Conservation (phyloP, 768 basidiomycete species). For the Termitomyces sp. region DNA sequence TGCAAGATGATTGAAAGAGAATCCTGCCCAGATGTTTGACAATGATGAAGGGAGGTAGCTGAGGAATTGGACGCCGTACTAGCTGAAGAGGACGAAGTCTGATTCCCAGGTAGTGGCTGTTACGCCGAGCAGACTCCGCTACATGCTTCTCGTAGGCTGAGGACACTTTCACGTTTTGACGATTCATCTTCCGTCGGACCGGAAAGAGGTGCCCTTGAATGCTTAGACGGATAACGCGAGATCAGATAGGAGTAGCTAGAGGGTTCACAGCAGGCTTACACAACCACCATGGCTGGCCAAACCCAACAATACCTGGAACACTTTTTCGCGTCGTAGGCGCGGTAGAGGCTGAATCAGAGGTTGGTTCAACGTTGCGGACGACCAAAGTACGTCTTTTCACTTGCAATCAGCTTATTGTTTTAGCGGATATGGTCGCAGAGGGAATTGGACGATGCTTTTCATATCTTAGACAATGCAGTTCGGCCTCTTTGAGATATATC, state of each 20-base stretch:
- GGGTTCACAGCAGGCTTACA: not conserved
- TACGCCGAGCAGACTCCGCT: too few relatives aligned
- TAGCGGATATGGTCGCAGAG: slow-evolving; percentile 38
- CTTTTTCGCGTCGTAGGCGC: not conserved
- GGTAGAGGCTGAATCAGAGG: not conserved
- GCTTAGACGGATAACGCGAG: too few relatives aligned
- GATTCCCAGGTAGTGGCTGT: too few relatives aligned
- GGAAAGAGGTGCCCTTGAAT: too few relatives aligned
- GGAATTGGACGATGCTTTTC: slow-evolving; percentile 80
- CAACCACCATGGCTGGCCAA: slow-evolving; percentile 5
- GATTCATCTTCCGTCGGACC: too few relatives aligned
- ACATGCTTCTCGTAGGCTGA: too few relatives aligned
- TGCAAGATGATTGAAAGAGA: not conserved
- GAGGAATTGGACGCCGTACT: too few relatives aligned
- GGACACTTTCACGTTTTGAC: too few relatives aligned
- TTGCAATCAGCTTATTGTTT: not conserved
- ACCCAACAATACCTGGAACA: slow-evolving; percentile 1
- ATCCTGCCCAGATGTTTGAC: too few relatives aligned
- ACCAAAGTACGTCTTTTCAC: slow-evolving; percentile 14
- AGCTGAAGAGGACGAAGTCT: too few relatives aligned
- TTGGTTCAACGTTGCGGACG: slow-evolving; percentile 6
- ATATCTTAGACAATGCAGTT: slow-evolving; percentile 65
- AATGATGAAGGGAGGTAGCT: too few relatives aligned
- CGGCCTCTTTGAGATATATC: slow-evolving; percentile 25
- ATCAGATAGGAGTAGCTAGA: too few relatives aligned